phyloP scores from a whole-genome alignment of 192 early-diverging fungal genomes.

The Ramicandelaber brevisporus region DNA sequence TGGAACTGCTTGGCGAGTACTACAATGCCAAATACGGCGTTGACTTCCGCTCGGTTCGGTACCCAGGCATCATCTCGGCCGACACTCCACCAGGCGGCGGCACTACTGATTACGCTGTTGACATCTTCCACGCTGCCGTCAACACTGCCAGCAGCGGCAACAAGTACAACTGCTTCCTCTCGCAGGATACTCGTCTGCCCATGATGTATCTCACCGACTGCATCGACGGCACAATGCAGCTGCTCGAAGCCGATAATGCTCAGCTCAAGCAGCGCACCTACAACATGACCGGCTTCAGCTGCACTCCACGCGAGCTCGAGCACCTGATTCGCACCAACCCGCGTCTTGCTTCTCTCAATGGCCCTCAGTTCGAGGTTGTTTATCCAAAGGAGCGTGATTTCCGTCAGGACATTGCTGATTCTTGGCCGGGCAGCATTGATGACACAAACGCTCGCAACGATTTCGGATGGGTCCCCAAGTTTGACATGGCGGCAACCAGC shows the following conservation, averaged over 20 bases:
- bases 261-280: constrained; percentile 27
- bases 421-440: constrained; percentile 33
- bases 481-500: constrained; percentile 26
- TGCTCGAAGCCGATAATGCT: constrained; percentile 20
- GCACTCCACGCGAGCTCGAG: constrained; percentile 25
- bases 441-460: constrained; percentile 26
- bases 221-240: constrained; percentile 31
- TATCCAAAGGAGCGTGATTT: constrained; percentile 23
- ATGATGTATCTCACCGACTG: constrained; percentile 45
- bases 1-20: constrained; percentile 39
- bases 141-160: constrained; percentile 21
- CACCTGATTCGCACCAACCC: constrained; percentile 18
- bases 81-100: constrained; percentile 41
- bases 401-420: constrained; percentile 35
- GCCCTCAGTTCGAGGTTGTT: constrained; percentile 23
- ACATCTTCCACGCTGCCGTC: constrained; percentile 38
- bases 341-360: too few relatives aligned
- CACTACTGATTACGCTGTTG: constrained; percentile 39
- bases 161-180: constrained; percentile 27
- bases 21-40: constrained; percentile 33
- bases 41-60: constrained; percentile 34
- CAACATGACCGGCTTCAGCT: constrained; percentile 32
- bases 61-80: constrained; percentile 34
- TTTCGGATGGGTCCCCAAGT: constrained; percentile 36
- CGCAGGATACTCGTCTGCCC: constrained; percentile 22